Base-by-base conservation (phyloP, 2,329 filamentous ascomycete species). In the Esteya vermicola region DNA sequence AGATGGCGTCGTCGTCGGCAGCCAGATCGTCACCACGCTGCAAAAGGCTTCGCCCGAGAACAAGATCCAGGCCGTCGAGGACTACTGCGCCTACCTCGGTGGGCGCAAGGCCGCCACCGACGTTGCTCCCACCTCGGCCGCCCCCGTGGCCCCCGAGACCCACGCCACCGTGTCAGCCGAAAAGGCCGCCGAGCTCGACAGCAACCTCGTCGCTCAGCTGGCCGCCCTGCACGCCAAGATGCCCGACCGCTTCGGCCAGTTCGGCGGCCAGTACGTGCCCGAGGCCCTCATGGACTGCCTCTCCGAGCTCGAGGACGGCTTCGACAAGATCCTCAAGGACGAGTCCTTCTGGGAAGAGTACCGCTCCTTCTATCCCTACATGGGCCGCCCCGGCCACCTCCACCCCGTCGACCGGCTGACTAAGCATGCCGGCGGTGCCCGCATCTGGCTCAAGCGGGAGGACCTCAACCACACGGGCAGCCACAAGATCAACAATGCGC, bases 401-500 rank as follows among this genome's bases (percentile, higher is more conserved):
- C 91, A 98, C 62, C 65, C 88, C 39, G 91, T 91, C 2, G 78
- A 91, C 50, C 78, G 88, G 39, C 66, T 98, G 48, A 96, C 89
- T 0, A 81, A 93, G 55, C 67, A 89, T 53, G 86, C 85, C 36
- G 85, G 86, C 20, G 91, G 91, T 45, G 89, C 91, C 36, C 93
- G 86, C 55, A 93, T 98, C 65, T 98, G 89, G 81, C 65, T 98
- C 50, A 98, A 98, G 73, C 78, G 91, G 52, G 91, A 98, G 63
- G 91, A 98, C 57, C 68, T 96, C 42, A 96, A 96, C 63, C 91
- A 98, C 59, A 96, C 91, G 9, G 91, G 91, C 49, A 93, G 84
- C 47, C 91, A 98, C 71, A 98, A 98, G 73, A 96, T 98, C 69
- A 98, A 98, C 69, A 98, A 98, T 54, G 91, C 91, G 1, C 68